Conservation (phyloP, 306 rosid genomes). For the Carpinus viminea region DNA sequence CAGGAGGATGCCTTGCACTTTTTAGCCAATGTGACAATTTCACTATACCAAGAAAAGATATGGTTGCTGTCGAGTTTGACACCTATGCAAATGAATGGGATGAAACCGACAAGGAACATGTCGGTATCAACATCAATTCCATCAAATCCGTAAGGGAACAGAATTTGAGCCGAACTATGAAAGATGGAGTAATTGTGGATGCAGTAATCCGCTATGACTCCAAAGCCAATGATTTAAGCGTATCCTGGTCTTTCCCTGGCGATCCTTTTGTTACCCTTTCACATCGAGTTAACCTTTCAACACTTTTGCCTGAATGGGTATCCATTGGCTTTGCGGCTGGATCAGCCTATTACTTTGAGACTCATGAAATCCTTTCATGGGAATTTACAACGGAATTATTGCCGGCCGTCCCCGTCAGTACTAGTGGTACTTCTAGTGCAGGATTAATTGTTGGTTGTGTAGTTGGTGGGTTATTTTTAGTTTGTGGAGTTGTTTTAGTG, state of each 20-base stretch:
- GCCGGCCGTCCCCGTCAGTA: too few relatives aligned
- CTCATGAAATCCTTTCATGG: constrained; percentile 1
- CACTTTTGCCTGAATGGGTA: constrained; percentile 5
- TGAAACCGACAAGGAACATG: neutral
- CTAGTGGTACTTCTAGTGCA: too few relatives aligned
- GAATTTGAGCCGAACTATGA: neutral
- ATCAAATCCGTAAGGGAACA: neutral
- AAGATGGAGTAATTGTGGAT: neutral
- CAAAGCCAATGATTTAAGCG: neutral
- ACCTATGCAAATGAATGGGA: neutral
- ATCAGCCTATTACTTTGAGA: neutral
- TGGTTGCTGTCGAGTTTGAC: constrained; percentile 5
- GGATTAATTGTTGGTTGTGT: neutral
- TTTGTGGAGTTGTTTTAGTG: neutral
- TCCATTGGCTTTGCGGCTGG: constrained; percentile 8
- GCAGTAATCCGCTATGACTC: neutral
- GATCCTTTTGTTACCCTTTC: neutral
- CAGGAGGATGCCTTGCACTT: neutral
- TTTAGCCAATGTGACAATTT: neutral
- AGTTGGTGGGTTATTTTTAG: neutral
- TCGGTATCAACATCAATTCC: constrained; percentile 5
- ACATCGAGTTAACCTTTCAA: neutral
- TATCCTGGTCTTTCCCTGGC: neutral
- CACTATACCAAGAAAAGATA: neutral
- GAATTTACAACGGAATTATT: neutral